phyloP scores from a whole-genome alignment of 148 eudicot genomes.

The Vaccinium vitisidaea region DNA sequence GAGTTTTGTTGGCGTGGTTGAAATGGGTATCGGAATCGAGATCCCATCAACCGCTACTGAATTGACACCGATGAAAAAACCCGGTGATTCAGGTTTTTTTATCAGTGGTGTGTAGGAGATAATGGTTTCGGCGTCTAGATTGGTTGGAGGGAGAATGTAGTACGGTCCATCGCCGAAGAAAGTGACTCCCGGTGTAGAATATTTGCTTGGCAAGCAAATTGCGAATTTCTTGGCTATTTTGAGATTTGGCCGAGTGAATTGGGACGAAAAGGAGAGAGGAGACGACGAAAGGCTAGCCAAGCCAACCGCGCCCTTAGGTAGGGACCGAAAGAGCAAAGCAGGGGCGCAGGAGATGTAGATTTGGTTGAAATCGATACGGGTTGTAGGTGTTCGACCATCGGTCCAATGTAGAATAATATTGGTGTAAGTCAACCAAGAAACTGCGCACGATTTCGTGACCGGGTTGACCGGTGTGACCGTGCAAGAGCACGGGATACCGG shows the following conservation, averaged over 20 bases:
- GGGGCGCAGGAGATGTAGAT: neutral
- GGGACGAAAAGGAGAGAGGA: neutral
- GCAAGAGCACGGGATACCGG: neutral
- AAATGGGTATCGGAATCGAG: neutral
- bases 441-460: neutral
- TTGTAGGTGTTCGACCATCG: neutral
- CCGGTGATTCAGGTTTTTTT: slow-evolving; percentile 24
- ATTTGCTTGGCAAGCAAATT: neutral
- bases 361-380: neutral
- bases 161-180: slow-evolving; percentile 53
- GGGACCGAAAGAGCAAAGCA: neutral
- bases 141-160: slow-evolving; percentile 39
- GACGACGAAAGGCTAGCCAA: slow-evolving; percentile 4
- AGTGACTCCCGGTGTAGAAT: slow-evolving; percentile 30
- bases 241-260: neutral
- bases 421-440: neutral
- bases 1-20: neutral
- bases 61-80: slow-evolving; percentile 23
- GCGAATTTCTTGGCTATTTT: neutral
- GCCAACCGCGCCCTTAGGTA: neutral
- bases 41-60: neutral
- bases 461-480: neutral
- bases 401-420: neutral
- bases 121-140: slow-evolving; percentile 25
- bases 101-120: slow-evolving; percentile 42